Evolutionary conservation across 352 stramenopile species (phyloP), one percentile per base, ranked within the genome.

Genomic region (Globisporangium nodosum): DNA sequence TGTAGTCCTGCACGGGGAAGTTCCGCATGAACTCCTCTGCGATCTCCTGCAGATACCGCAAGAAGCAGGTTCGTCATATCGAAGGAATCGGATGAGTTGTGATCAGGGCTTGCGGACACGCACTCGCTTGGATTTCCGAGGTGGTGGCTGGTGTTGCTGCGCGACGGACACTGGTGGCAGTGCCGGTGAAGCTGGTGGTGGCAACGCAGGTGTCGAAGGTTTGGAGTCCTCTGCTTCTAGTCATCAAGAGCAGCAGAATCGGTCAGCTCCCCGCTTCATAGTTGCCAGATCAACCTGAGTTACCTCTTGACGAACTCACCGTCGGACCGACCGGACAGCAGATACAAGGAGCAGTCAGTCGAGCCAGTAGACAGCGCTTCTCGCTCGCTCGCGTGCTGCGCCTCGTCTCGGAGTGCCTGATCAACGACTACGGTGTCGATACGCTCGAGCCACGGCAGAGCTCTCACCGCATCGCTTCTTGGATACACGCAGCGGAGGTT

Each of bases 1-100:
- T 90, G 51, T 86, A 92, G 15, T 87, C 76, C 47, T 92, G 82
- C 2, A 90, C 66, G 0, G 82, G 82, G 30, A 88, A 92, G 9
- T 73, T 71, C 11, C 76, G 70, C 75, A 88, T 75, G 49, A 87
- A 83, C 1, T 84, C 77, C 50, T 87, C 73, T 0, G 69, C 70
- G 49, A 86, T 74, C 68, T 80, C 57, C 61, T 57, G 8, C 24
- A 35, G 5, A 1, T 6, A 6, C 12, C 11, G 0, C 37, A 18
- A 15, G 13, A 18, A 52, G 40, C 20, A 61, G n/a, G 24, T 27
- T 27, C 24, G 24, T 27, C 27, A 35, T 30, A 49, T 30, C 43
- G n/a, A 49, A n/a, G 40, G 40, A 20, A 16, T 46, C 40, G 18
- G 13, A 42, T 15, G 37, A 27, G 27, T 31, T 24, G 1, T 3